A percentile compares a stretch with the other conserved stretches of the same genome.
Conservation (phyloP, 805 yeast genomes). For the Sporopachydermia lactativora region DNA sequence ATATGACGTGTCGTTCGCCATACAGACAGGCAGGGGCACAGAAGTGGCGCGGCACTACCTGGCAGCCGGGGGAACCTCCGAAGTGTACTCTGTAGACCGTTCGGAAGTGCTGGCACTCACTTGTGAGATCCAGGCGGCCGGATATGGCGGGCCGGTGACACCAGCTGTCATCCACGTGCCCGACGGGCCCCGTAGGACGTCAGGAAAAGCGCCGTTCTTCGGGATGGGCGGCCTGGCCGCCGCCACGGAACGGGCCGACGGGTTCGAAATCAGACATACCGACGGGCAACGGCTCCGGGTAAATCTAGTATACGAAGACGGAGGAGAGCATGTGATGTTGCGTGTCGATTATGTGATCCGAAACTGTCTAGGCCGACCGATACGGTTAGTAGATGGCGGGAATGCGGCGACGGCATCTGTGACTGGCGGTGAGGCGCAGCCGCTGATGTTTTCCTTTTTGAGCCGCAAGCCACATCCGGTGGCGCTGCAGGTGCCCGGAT, state of each 20-base stretch:
- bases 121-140: background rate
- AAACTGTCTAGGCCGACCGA: conserved; percentile 61
- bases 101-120: conserved; percentile 39
- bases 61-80: conserved; percentile 49
- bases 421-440: background rate
- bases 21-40: conserved; percentile 61
- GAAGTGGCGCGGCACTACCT: conserved; percentile 54
- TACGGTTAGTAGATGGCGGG: conserved; percentile 39
- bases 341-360: conserved; percentile 76
- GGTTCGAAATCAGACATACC: conserved; percentile 35
- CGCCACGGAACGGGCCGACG: conserved; percentile 32
- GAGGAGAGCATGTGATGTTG: conserved; percentile 54
- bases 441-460: background rate
- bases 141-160: conserved; percentile 34
- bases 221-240: background rate
- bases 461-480: background rate
- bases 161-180: conserved; percentile 59
- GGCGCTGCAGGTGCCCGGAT: background rate
- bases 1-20: conserved; percentile 56
- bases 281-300: conserved; percentile 59
- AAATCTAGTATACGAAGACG: conserved; percentile 46
- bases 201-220: too few relatives aligned
- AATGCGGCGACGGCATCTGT: conserved; percentile 35
- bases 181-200: too few relatives aligned
- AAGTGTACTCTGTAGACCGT: conserved; percentile 69